A percentile compares a stretch with the other conserved stretches of the same genome.
Evolutionary conservation across 495 filamentous ascomycete genomes (phyloP).

Genomic region (Elaphomyces granulatus): DNA sequence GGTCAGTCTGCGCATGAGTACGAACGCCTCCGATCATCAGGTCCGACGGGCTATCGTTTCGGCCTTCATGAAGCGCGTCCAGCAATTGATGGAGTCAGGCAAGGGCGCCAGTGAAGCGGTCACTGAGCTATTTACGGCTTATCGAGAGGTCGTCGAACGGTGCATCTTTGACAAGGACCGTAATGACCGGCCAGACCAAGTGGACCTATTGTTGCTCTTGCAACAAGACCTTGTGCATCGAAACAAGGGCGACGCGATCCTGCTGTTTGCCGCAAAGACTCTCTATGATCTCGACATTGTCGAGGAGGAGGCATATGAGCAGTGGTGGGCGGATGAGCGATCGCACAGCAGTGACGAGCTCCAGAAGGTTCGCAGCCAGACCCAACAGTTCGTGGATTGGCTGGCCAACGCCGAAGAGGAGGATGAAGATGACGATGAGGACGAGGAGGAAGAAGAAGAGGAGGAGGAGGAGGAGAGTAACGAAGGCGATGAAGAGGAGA

Average conservation of each 20-base stretch:
- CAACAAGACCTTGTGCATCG: conserved; percentile 62
- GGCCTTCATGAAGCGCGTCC: conserved; percentile 69
- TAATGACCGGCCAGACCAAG: conserved; percentile 54
- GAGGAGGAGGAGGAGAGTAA: conserved; percentile 32
- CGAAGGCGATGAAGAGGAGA: conserved; percentile 14
- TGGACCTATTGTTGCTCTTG: conserved; percentile 66
- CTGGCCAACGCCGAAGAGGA: conserved; percentile 72
- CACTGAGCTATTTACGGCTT: conserved; percentile 39
- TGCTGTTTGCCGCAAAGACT: conserved; percentile 63
- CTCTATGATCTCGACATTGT: conserved; percentile 73
- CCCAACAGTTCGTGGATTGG: conserved; percentile 72
- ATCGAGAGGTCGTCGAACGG: conserved; percentile 43
- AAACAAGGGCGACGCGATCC: conserved; percentile 45
- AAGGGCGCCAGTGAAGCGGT: conserved; percentile 49
- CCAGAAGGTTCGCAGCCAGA: conserved; percentile 53
- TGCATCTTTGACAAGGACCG: conserved; percentile 43
- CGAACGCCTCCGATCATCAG: conserved; percentile 75
- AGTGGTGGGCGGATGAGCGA: conserved; percentile 72
- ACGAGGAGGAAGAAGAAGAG: conserved; percentile 41
- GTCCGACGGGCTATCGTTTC: conserved; percentile 74
- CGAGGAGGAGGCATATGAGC: conserved; percentile 75
- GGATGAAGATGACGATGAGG: conserved; percentile 57
- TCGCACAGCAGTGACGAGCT: conserved; percentile 50
- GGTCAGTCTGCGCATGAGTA: conserved; percentile 71
- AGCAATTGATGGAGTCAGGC: conserved; percentile 47